Evolutionary conservation across 78 protist species (phyloP), one percentile per base, ranked within the genome.

Genomic region (Dictyostelium citrinum): DNA sequence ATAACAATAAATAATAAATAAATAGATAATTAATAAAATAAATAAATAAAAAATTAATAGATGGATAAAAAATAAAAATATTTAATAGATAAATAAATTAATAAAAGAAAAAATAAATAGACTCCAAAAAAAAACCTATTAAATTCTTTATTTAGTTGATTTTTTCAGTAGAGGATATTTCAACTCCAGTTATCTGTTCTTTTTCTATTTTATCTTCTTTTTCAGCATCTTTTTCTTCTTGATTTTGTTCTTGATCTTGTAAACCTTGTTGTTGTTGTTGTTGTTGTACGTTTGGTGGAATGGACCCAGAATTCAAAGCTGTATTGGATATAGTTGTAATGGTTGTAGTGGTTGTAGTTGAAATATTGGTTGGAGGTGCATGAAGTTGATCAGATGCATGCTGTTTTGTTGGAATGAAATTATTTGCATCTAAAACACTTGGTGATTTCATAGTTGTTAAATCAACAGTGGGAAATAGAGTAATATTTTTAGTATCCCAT

Each of bases 401-500:
- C 33, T 27, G 24, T 70, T 70, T 70, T 70, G 0, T 11, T 16
- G 77, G 43, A 5, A 7, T 31, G 35, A 70, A 70, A 33, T 70
- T 70, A 33, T 70, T 70, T 31, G 77, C 22, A 70, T 70, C 77
- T 29, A 70, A 33, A 27, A 33, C 35, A 27, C 37, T 64, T 64
- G 72, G 72, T 17, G 37, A 14, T 27, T 70, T 70, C 1, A 31
- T 5, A 70, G 37, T 70, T 70, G 77, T 33, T 17, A 31, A 11
- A 33, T 70, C 77, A 16, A 70, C 43, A 33, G 77, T 70, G 1
- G 84, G 83, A 67, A 85, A 85, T 43, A 85, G 20, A 0, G 58
- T 76, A 7, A 85, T 58, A 11, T 85, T 58, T 74, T 76, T 76
- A 20, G 92, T 9, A 76, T 85, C 67, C 68, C 64, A 88, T 77